A percentile compares a stretch with the other conserved stretches of the same genome.
These are phyloP conservation scores for Cryphonectria japonica DNA, from an alignment of 2,329 filamentous ascomycete species.

Conservation along the genomic window DNA sequence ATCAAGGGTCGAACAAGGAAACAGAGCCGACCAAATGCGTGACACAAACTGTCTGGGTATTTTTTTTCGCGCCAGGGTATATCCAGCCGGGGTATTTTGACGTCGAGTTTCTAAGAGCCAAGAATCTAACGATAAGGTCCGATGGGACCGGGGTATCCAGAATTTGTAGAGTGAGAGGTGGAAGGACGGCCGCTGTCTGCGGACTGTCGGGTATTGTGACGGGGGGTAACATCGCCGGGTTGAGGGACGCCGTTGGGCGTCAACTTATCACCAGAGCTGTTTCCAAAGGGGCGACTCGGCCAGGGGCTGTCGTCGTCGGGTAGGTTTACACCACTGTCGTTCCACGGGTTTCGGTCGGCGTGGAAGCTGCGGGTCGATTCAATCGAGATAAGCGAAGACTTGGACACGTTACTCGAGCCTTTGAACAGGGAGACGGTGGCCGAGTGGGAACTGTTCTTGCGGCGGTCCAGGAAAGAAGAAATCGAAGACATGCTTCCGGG, in stretches of 20 bases:
- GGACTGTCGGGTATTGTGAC: slow-evolving; percentile 81
- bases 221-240: slow-evolving; percentile 80
- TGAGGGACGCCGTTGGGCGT: slow-evolving; percentile 62
- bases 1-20: slow-evolving; percentile 43
- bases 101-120: slow-evolving; percentile 46
- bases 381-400: slow-evolving; percentile 93
- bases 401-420: slow-evolving; percentile 86
- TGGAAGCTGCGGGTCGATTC: slow-evolving; percentile 90
- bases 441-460: slow-evolving; percentile 91
- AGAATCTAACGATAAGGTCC: slow-evolving; percentile 82
- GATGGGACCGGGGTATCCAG: slow-evolving; percentile 93
- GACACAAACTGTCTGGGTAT: slow-evolving; percentile 48
- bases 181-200: slow-evolving; percentile 90
- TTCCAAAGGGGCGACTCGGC: slow-evolving; percentile 65
- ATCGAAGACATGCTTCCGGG: slow-evolving; percentile 93
- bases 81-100: slow-evolving; percentile 65
- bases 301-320: slow-evolving; percentile 81
- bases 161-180: slow-evolving; percentile 92
- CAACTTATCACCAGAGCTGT: slow-evolving; percentile 66
- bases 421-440: slow-evolving; percentile 87
- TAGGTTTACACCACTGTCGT: slow-evolving; percentile 94
- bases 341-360: slow-evolving; percentile 96
- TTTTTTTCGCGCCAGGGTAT: slow-evolving; percentile 66
- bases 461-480: slow-evolving; percentile 91
- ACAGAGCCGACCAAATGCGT: slow-evolving; percentile 51